A percentile compares a stretch with the other conserved stretches of the same genome.
phyloP scores from a whole-genome alignment of 2,329 filamentous ascomycete genomes.

The Neospermospora avenae region DNA sequence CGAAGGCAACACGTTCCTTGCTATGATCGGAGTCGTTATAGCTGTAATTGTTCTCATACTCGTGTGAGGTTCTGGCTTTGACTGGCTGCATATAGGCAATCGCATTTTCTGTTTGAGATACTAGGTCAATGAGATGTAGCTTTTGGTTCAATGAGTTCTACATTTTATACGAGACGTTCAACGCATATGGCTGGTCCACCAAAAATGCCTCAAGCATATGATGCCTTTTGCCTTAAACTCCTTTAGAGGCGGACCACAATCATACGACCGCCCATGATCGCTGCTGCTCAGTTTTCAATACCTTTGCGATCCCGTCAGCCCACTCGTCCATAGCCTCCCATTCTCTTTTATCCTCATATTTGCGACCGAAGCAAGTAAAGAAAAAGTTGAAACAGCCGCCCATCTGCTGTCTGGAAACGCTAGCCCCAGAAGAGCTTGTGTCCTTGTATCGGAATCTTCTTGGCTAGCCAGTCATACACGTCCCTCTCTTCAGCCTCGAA shows the following conservation, averaged over 20 bases:
- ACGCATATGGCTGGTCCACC: too few species aligned
- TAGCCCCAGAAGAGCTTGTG: constrained; percentile 6
- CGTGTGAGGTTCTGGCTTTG: neutral
- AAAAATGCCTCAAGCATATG: too few species aligned
- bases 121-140: too few species aligned
- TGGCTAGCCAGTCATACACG: constrained; percentile 2
- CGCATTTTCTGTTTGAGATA: too few species aligned
- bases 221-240: too few species aligned
- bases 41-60: neutral
- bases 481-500: neutral
- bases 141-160: too few species aligned
- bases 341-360: constrained; percentile 4
- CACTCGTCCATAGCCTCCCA: constrained; percentile 10
- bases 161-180: too few species aligned
- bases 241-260: too few species aligned
- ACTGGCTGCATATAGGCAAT: too few species aligned
- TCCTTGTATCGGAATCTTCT: constrained; percentile 1
- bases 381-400: constrained; percentile 1
- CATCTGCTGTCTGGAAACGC: neutral
- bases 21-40: neutral
- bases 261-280: neutral
- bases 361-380: constrained; percentile 5
- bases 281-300: constrained; percentile 8
- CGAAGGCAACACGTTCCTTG: neutral
- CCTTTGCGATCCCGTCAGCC: constrained; percentile 1